Evolutionary conservation across 495 filamentous ascomycete genomes (phyloP).

Genomic region (Corynascus novoguineensis): DNA sequence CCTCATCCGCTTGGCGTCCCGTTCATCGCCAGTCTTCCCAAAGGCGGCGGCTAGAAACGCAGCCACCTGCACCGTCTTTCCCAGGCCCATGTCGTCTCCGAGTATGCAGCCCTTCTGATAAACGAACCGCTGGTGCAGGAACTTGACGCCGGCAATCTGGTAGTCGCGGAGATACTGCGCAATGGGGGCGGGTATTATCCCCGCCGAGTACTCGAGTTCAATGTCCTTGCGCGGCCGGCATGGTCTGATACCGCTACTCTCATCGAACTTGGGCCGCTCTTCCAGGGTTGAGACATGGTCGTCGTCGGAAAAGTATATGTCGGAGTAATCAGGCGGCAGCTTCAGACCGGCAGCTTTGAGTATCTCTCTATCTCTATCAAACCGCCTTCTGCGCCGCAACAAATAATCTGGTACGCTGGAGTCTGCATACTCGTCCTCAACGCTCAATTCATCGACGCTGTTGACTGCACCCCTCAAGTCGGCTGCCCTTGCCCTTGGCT

Average conservation of each 20-base stretch:
- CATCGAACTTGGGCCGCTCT: constrained; percentile 65
- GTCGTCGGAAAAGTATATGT: constrained; percentile 83
- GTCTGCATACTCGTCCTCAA: constrained; percentile 26
- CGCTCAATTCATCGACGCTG: constrained; percentile 19
- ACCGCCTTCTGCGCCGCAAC: constrained; percentile 48
- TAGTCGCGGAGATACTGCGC: constrained; percentile 92
- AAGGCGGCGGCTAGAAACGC: constrained; percentile 90
- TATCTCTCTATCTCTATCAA: constrained; percentile 52
- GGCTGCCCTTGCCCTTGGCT: constrained; percentile 7
- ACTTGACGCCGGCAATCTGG: constrained; percentile 78
- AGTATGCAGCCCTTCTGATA: constrained; percentile 89
- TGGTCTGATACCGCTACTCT: constrained; percentile 48
- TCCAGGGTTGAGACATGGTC: constrained; percentile 57
- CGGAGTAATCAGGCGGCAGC: constrained; percentile 73
- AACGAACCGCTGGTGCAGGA: constrained; percentile 85
- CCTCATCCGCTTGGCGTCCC: constrained; percentile 85
- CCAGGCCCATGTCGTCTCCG: constrained; percentile 94
- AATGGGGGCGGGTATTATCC: constrained; percentile 82
- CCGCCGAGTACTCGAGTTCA: constrained; percentile 65
- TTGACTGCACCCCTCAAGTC: constrained; percentile 5
- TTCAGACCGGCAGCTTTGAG: constrained; percentile 64
- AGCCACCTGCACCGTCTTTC: constrained; percentile 95
- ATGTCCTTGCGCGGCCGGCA: constrained; percentile 69
- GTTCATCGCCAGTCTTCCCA: constrained; percentile 88
- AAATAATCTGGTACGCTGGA: constrained; percentile 44